Conservation (phyloP, 2,329 filamentous ascomycete genomes). For the Thielaviopsis punctulata region DNA sequence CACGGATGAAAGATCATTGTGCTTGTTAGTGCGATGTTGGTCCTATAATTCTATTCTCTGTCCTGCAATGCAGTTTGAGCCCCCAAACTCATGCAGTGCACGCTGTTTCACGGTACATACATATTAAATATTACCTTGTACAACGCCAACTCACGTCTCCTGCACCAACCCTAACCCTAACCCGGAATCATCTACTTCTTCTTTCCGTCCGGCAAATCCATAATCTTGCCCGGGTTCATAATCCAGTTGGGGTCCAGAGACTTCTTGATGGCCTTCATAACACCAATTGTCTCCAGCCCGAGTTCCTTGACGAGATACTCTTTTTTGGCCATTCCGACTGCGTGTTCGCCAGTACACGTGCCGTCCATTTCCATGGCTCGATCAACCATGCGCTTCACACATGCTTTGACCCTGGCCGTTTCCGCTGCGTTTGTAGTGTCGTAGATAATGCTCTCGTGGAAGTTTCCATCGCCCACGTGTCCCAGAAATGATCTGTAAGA, state of each 20-base stretch:
- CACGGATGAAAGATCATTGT: background rate
- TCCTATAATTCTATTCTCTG: background rate
- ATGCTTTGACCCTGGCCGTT: conserved; percentile 56
- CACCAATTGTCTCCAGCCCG: conserved; percentile 59
- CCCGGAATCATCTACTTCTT: conserved; percentile 13
- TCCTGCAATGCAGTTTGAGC: background rate
- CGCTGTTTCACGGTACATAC: background rate
- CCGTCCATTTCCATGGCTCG: conserved; percentile 89
- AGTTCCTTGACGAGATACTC: conserved; percentile 62
- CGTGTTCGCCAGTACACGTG: conserved; percentile 80
- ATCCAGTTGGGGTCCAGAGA: conserved; percentile 75
- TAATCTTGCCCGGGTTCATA: conserved; percentile 85
- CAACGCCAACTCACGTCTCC: too few relatives aligned
- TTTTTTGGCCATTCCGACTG: conserved; percentile 76
- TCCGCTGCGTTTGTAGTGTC: conserved; percentile 52
- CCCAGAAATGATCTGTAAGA: conserved; percentile 78
- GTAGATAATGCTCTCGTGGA: conserved; percentile 87
- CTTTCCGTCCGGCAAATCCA: conserved; percentile 41
- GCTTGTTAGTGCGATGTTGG: background rate
- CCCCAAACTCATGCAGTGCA: background rate
- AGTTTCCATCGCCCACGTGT: conserved; percentile 87
- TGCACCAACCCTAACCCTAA: background rate
- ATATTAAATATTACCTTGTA: background rate
- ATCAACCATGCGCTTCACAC: conserved; percentile 79
- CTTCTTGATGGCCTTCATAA: conserved; percentile 74